phyloP scores from a whole-genome alignment of 1,284 basidiomycete species.

The Irpex lacteus region DNA sequence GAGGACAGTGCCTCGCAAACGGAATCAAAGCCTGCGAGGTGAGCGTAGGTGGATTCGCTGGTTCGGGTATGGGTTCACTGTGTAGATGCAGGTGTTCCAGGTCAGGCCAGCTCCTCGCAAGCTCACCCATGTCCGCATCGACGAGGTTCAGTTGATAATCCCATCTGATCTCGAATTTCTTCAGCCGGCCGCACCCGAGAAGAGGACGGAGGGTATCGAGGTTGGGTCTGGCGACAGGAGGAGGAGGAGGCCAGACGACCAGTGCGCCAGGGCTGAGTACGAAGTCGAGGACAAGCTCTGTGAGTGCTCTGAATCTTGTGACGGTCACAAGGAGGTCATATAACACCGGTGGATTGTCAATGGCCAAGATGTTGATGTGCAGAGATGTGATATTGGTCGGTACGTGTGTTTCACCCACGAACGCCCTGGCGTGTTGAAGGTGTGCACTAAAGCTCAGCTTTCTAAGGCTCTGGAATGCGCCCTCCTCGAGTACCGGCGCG shows the following conservation, averaged over 20 bases:
- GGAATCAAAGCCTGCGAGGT: conserved; percentile 46
- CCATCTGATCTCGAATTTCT: conserved; percentile 50
- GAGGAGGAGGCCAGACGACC: conserved; percentile 20
- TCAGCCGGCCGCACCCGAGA: conserved; percentile 41
- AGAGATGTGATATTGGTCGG: conserved; percentile 43
- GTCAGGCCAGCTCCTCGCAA: conserved; percentile 47
- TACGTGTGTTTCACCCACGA: conserved; percentile 15
- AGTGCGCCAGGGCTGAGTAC: conserved; percentile 23
- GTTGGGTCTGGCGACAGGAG: conserved; percentile 33
- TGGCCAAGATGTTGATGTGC: conserved; percentile 44
- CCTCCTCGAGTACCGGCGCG: conserved; percentile 38
- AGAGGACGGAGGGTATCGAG: conserved; percentile 49
- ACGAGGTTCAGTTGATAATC: conserved; percentile 48
- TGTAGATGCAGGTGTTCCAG: conserved; percentile 49
- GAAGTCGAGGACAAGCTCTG: conserved; percentile 33
- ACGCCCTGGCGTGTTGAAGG: conserved; percentile 32
- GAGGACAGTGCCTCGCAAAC: conserved; percentile 51
- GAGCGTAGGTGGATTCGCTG: conserved; percentile 28
- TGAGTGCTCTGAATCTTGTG: conserved; percentile 37
- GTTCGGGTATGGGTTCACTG: conserved; percentile 44
- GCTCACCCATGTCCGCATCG: conserved; percentile 43
- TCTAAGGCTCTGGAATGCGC: conserved; percentile 49
- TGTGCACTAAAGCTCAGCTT: conserved; percentile 45
- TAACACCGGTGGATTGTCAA: conserved; percentile 41
- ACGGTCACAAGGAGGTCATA: conserved; percentile 41